Evolutionary conservation across 306 rosid genomes (phyloP), one percentile per base, ranked within the genome.

Genomic region (Vigna radiata): DNA sequence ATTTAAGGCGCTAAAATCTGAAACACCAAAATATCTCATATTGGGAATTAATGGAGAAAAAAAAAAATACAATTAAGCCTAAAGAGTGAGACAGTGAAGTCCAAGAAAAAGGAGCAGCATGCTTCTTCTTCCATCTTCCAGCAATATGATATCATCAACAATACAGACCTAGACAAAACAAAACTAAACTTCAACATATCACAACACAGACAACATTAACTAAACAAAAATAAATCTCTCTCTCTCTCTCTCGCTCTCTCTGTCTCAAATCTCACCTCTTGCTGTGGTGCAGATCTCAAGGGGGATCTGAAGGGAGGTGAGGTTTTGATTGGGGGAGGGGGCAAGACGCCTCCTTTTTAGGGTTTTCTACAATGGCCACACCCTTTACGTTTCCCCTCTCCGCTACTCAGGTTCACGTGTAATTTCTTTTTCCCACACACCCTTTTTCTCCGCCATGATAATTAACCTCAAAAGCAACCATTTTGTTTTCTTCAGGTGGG

Each of bases 401-500:
- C 33, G 33, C 72, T 21, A 11, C 72, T 12, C 72, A 67, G 72
- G 72, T 67, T 67, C 54, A 19, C 37, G 15, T 43, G 37, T 44
- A 31, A 19, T 33, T 44, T 67, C 19, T 44, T 21, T 44, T 41
- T 43, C 17, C 46, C n/a, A 39, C 50, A 2, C 18, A 43, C 72
- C 54, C 54, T 67, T 12, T 18, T 65, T 13, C 9, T 21, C 7
- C 7, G 21, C 6, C 18, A 21, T 21, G 44, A 11, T 1, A 13
- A 5, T 44, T 44, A 2, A 13, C 72, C 19, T 67, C 0, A 67
- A 67, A 67, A 67, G 12, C 6, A 21, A 43, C 5, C 6, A 21
- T 67, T 15, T 16, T 56, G n/a, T 55, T 46, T 39, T 13, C 0
- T 64, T 78, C 82, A 91, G 98, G 91, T 93, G 46, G 98, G 98